Percentiles rank a stretch among this genome's conserved stretches.
phyloP scores from a whole-genome alignment of 2,329 filamentous ascomycete species.

The Fusarium circinatum region DNA sequence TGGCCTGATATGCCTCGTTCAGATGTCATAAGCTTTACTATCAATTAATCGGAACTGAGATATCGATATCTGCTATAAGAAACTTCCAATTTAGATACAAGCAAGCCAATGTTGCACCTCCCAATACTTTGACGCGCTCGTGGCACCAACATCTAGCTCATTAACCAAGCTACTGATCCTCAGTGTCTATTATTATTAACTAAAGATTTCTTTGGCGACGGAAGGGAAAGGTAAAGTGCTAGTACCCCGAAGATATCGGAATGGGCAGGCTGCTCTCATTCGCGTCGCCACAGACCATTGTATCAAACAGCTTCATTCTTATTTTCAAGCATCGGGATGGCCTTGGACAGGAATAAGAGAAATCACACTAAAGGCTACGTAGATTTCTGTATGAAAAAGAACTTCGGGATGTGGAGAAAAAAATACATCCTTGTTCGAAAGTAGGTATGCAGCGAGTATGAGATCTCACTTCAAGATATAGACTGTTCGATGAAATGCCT shows the following conservation, averaged over 20 bases:
- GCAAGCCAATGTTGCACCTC: too few relatives aligned
- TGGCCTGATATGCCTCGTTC: too few relatives aligned
- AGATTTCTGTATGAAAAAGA: too few relatives aligned
- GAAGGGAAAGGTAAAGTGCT: rapidly evolving
- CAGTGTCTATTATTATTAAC: rapidly evolving
- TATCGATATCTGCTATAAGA: rapidly evolving
- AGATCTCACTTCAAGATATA: rapidly evolving
- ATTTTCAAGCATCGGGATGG: rapidly evolving
- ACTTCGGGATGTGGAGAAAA: rapidly evolving
- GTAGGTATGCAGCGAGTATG: rapidly evolving
- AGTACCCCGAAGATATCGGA: too few relatives aligned
- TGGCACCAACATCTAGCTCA: rapidly evolving
- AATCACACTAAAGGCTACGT: too few relatives aligned
- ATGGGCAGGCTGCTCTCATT: too few relatives aligned
- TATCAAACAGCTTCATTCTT: too few relatives aligned
- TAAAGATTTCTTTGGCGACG: rapidly evolving
- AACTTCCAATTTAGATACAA: too few relatives aligned
- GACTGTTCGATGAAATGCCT: rapidly evolving
- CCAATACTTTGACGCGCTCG: rapidly evolving
- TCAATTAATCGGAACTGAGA: too few relatives aligned
- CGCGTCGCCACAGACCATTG: too few relatives aligned
- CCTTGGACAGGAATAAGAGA: rapidly evolving
- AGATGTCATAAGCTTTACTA: too few relatives aligned
- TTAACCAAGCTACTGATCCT: too few relatives aligned
- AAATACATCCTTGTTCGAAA: rapidly evolving